These are phyloP conservation scores for Ascobolus immersus DNA, from an alignment of 495 filamentous ascomycete genomes.

Conservation along the genomic window DNA sequence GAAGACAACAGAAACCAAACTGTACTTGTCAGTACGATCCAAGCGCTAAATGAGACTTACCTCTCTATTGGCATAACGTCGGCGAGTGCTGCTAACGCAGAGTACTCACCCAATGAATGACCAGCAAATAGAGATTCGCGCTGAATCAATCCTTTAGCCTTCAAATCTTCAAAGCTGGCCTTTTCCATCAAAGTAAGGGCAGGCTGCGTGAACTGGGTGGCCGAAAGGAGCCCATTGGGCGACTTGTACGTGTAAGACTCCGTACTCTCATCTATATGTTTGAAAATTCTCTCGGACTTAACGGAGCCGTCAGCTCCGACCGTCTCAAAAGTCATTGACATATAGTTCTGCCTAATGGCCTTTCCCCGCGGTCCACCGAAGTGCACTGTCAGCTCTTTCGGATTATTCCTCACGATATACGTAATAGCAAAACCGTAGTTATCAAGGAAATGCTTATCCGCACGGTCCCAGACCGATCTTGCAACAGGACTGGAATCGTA, in stretches of 20 bases:
- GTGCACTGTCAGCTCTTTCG: conserved; percentile 93
- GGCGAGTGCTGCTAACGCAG: conserved; percentile 78
- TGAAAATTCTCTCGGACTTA: conserved; percentile 98
- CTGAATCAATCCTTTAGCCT: conserved; percentile 81
- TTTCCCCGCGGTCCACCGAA: conserved; percentile 93
- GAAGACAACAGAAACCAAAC: conserved; percentile 92
- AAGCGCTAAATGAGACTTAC: too few species aligned
- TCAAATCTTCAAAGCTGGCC: conserved; percentile 98
- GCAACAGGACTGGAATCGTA: conserved; percentile 80
- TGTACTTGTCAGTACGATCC: too few species aligned
- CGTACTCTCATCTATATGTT: conserved; percentile 75
- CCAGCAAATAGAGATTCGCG: conserved; percentile 90
- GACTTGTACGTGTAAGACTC: conserved; percentile 92
- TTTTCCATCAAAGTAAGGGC: conserved; percentile 98
- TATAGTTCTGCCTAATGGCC: conserved; percentile 94
- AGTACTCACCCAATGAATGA: conserved; percentile 96
- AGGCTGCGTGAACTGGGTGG: conserved; percentile 95
- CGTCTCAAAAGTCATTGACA: conserved; percentile 98
- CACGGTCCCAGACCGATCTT: conserved; percentile 92
- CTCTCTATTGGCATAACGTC: conserved; percentile 99
- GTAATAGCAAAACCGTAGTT: conserved; percentile 96
- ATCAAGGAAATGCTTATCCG: conserved; percentile 92
- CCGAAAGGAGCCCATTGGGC: conserved; percentile 80
- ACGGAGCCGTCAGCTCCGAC: conserved; percentile 69
- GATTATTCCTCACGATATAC: conserved; percentile 98